A percentile compares a stretch with the other conserved stretches of the same genome.
These are phyloP conservation scores for Cyberlindnera nakhonratchasimensis DNA, from an alignment of 805 yeast species.

Conservation along the genomic window DNA sequence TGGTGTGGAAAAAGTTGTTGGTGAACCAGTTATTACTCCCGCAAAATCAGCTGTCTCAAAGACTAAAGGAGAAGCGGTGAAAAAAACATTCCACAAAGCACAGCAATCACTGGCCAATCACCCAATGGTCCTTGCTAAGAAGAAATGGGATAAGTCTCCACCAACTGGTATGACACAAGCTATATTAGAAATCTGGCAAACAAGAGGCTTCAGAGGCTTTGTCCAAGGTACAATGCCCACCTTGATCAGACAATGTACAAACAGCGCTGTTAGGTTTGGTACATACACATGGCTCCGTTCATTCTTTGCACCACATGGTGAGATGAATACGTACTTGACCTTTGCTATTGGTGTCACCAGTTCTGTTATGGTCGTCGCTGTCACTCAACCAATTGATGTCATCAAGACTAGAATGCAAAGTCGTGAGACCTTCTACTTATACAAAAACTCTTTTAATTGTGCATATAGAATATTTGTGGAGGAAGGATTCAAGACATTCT, in stretches of 20 bases:
- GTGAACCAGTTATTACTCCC: constrained; percentile 3
- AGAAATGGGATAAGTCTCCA: constrained; percentile 45
- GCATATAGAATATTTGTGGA: constrained; percentile 45
- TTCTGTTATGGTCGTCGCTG: constrained; percentile 66
- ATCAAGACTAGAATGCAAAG: constrained; percentile 85
- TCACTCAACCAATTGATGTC: constrained; percentile 88
- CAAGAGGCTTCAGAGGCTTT: constrained; percentile 76
- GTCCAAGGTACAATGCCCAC: constrained; percentile 85
- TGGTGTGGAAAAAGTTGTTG: constrained; percentile 26
- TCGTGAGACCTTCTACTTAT: constrained; percentile 54
- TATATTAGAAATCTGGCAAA: constrained; percentile 59
- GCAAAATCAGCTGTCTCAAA: constrained; percentile 12
- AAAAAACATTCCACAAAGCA: constrained; percentile 32
- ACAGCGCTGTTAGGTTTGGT: constrained; percentile 80
- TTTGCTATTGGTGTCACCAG: constrained; percentile 55
- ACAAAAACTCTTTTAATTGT: constrained; percentile 60
- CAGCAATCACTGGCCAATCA: constrained; percentile 22
- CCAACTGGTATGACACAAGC: constrained; percentile 51
- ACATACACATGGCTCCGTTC: constrained; percentile 78
- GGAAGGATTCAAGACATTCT: constrained; percentile 45
- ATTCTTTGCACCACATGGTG: constrained; percentile 51
- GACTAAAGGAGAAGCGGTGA: constrained; percentile 1
- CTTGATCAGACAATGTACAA: constrained; percentile 69
- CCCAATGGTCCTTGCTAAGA: constrained; percentile 32
- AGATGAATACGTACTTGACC: constrained; percentile 34